Evolutionary conservation across 2,329 filamentous ascomycete species (phyloP), one percentile per base, ranked within the genome.

Genomic region (Microdochium nivale): DNA sequence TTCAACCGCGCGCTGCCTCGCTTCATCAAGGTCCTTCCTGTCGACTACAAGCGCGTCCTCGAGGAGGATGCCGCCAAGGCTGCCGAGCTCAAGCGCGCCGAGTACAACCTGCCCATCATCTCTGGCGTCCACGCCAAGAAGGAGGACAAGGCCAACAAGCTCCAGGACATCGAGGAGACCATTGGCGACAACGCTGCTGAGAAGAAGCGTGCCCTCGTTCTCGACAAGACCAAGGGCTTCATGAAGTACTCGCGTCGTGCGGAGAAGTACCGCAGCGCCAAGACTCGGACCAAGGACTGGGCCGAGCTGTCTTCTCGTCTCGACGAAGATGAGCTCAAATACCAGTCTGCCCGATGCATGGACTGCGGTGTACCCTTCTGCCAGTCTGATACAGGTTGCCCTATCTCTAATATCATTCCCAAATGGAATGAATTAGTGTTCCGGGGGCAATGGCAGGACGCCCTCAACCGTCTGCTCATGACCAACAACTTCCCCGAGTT

Each of bases 401-500:
- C 92, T 1, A 96, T 96, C 68, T 90, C 86, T 60, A 97, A 97
- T 74, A 95, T 97, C 65, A 97, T 97, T 62, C 92, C 92, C 52
- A 96, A 96, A 61, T 96, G 89, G 89, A 96, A 95, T 52, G 90
- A 96, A 55, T 57, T 96, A 9, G 81, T 95, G 0, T 84, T 83
- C 64, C 75, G 83, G 53, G 79, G 81, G 48, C 85, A 95, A 56
- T 97, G 92, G 92, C 81, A 84, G 60, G 91, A 96, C 70, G 92
- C 92, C 24, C 82, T 96, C 3, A 92, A 96, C 71, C 83, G 90
- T 54, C 79, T 97, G 11, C 77, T 96, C 51, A 92, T 95, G 87
- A 96, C 92, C 58, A 96, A 97, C 77, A 96, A 96, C 73, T 96
- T 97, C 79, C 92, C 92, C 3, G 92, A 97, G 67, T 96, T 96